Evolutionary conservation across 495 filamentous ascomycete species (phyloP), one percentile per base, ranked within the genome.

Genomic region (Penicillium silybi): DNA sequence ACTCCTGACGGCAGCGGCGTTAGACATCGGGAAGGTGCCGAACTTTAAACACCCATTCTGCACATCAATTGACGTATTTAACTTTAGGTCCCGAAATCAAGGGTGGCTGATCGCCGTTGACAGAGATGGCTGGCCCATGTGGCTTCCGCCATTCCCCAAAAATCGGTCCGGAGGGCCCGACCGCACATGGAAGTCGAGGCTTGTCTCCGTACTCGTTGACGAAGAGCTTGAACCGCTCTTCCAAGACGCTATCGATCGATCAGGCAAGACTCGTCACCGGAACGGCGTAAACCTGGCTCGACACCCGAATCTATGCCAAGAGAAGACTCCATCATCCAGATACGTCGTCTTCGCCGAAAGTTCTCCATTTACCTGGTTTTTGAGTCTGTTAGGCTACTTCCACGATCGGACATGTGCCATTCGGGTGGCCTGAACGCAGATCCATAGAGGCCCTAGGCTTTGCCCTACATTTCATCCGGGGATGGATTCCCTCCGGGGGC

Each of bases 91-190:
- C 34, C 22, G 38, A 41, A 41, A 49, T 49, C 47, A 42, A 42
- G 16, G 17, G 3, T 44, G 38, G 45, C 8, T 26, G 46, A 48
- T 48, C 46, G 46, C 47, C 47, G 38, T 20, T 49, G 47, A 23
- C 37, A 40, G 23, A 22, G 35, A 40, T 11, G 34, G n/a, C 37
- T 49, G 26, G 23, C 11, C 38, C 38, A 49, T 49, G 38, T 48
- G 35, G 46, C 20, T 39, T 17, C 16, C 37, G 8, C 18, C n/a
- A 19, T 39, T 16, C 11, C 29, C 29, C 29, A 32, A 15, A 29
- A 32, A 29, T 29, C 7, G 9, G 26, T 32, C 13, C 1, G 11
- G 10, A 32, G 29, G 29, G 29, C 11, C 13, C 29, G 29, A 32
- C 29, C 29, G 29, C 11, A 15, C 22, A 23, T 23, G 11, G 10